Percentiles rank a stretch among this genome's conserved stretches.
Evolutionary conservation across 495 filamentous ascomycete genomes (phyloP).

Genomic region (Mytilinidion resinicola): DNA sequence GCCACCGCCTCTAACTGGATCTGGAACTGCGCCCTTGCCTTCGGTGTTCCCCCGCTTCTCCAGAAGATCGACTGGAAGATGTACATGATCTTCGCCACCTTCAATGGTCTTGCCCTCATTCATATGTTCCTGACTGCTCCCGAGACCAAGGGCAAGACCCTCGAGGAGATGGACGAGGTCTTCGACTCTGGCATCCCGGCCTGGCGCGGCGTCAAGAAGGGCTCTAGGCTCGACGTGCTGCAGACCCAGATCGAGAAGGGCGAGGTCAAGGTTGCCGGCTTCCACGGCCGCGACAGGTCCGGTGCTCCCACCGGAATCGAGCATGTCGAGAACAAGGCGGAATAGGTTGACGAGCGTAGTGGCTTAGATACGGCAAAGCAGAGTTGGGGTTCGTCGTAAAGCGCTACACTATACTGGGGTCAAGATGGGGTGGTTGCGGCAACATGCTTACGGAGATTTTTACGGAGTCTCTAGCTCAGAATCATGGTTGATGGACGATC

Average conservation of each 20-base stretch:
- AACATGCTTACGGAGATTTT: too few species aligned
- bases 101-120: constrained; percentile 49
- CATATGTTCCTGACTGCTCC: constrained; percentile 56
- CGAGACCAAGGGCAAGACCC: constrained; percentile 47
- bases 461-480: too few species aligned
- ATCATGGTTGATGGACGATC: too few species aligned
- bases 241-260: constrained; percentile 31
- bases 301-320: too few species aligned
- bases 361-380: too few species aligned
- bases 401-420: too few species aligned
- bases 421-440: too few species aligned
- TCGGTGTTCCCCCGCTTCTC: constrained; percentile 49
- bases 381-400: too few species aligned
- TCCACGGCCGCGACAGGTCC: too few species aligned
- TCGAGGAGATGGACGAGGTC: constrained; percentile 38
- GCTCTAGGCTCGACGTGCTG: constrained; percentile 28
- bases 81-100: constrained; percentile 44
- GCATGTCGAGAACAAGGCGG: too few species aligned
- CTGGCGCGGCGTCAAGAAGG: constrained; percentile 24
- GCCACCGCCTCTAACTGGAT: constrained; percentile 62
- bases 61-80: constrained; percentile 52
- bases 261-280: constrained; percentile 21
- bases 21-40: constrained; percentile 43
- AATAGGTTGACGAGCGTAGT: too few species aligned
- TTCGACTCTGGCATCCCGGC: constrained; percentile 33